phyloP scores from a whole-genome alignment of 306 rosid species.

The Malus domestica region ASM211411v1 NC_041794.1:25009001-25009500 shows the following conservation, averaged over 20 bases:
- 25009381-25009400: constrained; percentile 9
- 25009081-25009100: constrained; percentile 38
- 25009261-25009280: not conserved
- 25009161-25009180: constrained; percentile 49
- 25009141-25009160: constrained; percentile 45
- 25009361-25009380: constrained; percentile 11
- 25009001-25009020: not conserved
- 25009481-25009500: constrained; percentile 23
- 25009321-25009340: constrained; percentile 18
- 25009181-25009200: constrained; percentile 50
- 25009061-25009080: constrained; percentile 33
- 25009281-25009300: not conserved
- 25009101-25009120: constrained; percentile 47
- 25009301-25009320: constrained; percentile 20
- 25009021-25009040: constrained; percentile 42
- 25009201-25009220: constrained; percentile 41
- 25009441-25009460: not conserved
- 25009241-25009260: constrained; percentile 59
- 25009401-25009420: constrained; percentile 52
- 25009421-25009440: constrained; percentile 54
- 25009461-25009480: constrained; percentile 45
- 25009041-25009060: constrained; percentile 44
- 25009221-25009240: constrained; percentile 42
- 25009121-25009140: constrained; percentile 43
- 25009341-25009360: constrained; percentile 13